phyloP scores from a whole-genome alignment of 140 eudicot genomes.

The Stevia rebaudiana region DNA sequence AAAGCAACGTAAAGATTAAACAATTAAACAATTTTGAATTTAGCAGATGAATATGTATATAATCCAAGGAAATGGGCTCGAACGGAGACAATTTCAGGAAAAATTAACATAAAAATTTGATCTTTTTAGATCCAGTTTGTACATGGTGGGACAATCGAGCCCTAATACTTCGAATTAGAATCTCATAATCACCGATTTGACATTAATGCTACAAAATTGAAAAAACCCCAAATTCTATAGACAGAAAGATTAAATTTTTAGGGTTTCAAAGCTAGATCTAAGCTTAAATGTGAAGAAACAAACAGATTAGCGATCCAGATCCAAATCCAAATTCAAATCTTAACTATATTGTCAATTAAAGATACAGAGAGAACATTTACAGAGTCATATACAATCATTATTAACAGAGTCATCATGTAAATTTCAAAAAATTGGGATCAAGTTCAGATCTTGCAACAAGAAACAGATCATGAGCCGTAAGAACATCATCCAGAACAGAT shows the following conservation, averaged over 20 bases:
- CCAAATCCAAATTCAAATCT: not conserved
- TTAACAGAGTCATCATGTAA: not conserved
- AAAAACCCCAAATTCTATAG: not conserved
- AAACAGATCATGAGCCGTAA: not conserved
- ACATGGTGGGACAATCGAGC: not conserved
- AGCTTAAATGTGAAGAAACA: not conserved
- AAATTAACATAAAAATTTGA: not conserved
- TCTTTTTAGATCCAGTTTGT: not conserved
- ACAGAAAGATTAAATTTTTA: not conserved
- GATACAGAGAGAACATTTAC: not conserved
- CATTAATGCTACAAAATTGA: not conserved
- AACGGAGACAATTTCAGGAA: not conserved
- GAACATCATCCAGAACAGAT: not conserved
- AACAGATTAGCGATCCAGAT: constrained; percentile 10
- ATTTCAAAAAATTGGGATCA: not conserved
- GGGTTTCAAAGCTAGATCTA: constrained; percentile 13
- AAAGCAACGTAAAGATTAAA: not conserved
- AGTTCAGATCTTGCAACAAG: not conserved
- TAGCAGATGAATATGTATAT: not conserved
- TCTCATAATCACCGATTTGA: not conserved
- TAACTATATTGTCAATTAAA: not conserved
- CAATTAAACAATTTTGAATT: not conserved
- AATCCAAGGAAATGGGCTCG: not conserved
- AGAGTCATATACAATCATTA: not conserved
- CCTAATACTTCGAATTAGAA: not conserved